Base-by-base conservation (phyloP, 2,329 filamentous ascomycete genomes). In the Cordyceps fumosorosea region DNA sequence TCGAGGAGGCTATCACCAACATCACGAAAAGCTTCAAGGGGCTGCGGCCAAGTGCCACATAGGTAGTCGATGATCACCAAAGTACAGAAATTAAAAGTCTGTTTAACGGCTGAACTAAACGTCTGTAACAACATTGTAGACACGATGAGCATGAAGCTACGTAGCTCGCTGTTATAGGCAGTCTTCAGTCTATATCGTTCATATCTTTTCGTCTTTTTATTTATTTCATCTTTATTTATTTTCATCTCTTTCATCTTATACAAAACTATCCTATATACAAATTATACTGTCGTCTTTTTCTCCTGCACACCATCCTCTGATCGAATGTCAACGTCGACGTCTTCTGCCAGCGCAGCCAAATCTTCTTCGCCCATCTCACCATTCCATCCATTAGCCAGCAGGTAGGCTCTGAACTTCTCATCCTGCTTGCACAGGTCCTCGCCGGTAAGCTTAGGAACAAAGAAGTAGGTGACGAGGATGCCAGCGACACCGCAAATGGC, bases 1-100 rank as follows among this genome's bases (percentile, higher is more conserved):
- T 89, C 12, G 87, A 89, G 69, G 75, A 81, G 63, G 87, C 87
- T 0, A 88, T 90, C 62, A 83, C 75, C 10, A 68, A 74, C 8
- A 76, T 76, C 52, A 77, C 74, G 32, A 74, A 67, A 67, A 62
- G 58, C 18, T 64, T 64, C 54, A 64, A 64, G 32, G 44, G 50
- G 3, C 22, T 62, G 29, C 57, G 53, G 40, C 62, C 62, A n/a
- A 57, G 16, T 42, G 7, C 44, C 32, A 34, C 56, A 29, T 50
- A 44, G 14, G 11, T n/a, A 34, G n/a, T 29, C 12, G 10, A n/a
- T 4, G 24, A 34, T 5, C 11, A 8, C 11, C 6, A 29, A 18
- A 32, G n/a, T 52, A 32, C 7, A 42, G 42, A 29, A 50, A 60
- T 40, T 10, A 44, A 45, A 14, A 22, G 5, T 22, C 12, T 24